Evolutionary conservation across 2,329 filamentous ascomycete genomes (phyloP).

Genomic region (Fusarium paranaense): DNA sequence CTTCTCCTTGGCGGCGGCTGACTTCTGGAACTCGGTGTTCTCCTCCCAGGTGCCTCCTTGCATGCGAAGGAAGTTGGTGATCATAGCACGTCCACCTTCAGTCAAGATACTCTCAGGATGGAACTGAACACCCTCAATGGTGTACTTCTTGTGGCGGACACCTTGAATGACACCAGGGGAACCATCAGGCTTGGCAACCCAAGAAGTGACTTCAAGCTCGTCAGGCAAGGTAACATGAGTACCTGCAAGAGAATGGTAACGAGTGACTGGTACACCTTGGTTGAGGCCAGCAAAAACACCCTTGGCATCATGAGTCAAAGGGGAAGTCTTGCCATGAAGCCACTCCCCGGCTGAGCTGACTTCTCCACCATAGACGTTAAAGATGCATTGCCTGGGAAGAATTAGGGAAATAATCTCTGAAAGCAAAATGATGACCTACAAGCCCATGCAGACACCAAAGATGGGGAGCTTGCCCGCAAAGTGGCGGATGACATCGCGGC

Average conservation of each 20-base stretch:
- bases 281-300: slow-evolving; percentile 89
- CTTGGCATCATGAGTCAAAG: slow-evolving; percentile 86
- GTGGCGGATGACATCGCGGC: slow-evolving; percentile 88
- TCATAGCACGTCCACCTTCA: slow-evolving; percentile 86
- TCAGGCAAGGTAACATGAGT: slow-evolving; percentile 88
- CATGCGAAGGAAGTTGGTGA: slow-evolving; percentile 91
- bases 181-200: slow-evolving; percentile 82
- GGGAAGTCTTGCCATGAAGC: slow-evolving; percentile 95
- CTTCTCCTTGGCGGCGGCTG: slow-evolving; percentile 45
- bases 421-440: slow-evolving; percentile 65
- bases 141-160: slow-evolving; percentile 89
- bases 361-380: slow-evolving; percentile 90
- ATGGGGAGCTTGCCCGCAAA: slow-evolving; percentile 96
- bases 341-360: slow-evolving; percentile 96
- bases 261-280: slow-evolving; percentile 86
- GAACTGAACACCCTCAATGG: slow-evolving; percentile 97
- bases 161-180: slow-evolving; percentile 94
- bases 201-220: slow-evolving; percentile 89
- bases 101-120: slow-evolving; percentile 98
- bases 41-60: slow-evolving; percentile 93
- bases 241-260: slow-evolving; percentile 96
- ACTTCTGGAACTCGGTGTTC: slow-evolving; percentile 70
- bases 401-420: background rate
- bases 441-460: slow-evolving; percentile 98
- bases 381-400: slow-evolving; percentile 85